Evolutionary conservation across 164 flowering plant species (phyloP), one percentile per base, ranked within the genome.

Genomic region (Amborella trichopoda): DNA sequence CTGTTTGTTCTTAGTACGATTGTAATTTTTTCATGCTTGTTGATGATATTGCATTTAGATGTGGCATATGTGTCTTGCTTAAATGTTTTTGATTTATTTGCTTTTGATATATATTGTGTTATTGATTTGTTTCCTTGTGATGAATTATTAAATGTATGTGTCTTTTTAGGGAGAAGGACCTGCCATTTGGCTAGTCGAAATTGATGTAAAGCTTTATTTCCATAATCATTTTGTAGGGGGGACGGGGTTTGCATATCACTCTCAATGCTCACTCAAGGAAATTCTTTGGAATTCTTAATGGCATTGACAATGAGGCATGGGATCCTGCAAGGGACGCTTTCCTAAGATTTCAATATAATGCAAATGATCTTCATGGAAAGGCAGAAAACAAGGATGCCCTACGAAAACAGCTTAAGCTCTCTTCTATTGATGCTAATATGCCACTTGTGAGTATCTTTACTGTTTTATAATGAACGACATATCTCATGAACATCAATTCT

Each of bases 261-360:
- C 64, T 91, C 44, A 73, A 77, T 52, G 55, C 75, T 45, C 81
- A 87, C 61, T 70, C 96, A 6, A 86, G 68, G 62, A 91, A 91
- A 62, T 91, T 91, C 55, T 52, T 75, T 34, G 99, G 99, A 47
- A 72, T 91, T 59, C 77, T 87, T 8, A 91, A 91, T 75, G 99
- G 99, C 40, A 87, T 91, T 48, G 99, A 91, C 57, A 65, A 82
- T 30, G 96, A 82, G 67, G 60, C 74, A 49, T 91, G 99, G 99
- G 78, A 91, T 59, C 99, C 99, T 52, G 73, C 82, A 3, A 67
- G 81, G 32, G 96, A 87, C 70, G 25, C 61, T 42, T 70, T 65
- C 62, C 76, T 87, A 23, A 65, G 71, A 64, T 76, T 77, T 25
- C 99, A 87, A 61, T 91, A 76, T 56, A 78, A 10, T 67, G 75